Evolutionary conservation across 2,329 filamentous ascomycete genomes (phyloP).

Genomic region (Diplodia mutila): DNA sequence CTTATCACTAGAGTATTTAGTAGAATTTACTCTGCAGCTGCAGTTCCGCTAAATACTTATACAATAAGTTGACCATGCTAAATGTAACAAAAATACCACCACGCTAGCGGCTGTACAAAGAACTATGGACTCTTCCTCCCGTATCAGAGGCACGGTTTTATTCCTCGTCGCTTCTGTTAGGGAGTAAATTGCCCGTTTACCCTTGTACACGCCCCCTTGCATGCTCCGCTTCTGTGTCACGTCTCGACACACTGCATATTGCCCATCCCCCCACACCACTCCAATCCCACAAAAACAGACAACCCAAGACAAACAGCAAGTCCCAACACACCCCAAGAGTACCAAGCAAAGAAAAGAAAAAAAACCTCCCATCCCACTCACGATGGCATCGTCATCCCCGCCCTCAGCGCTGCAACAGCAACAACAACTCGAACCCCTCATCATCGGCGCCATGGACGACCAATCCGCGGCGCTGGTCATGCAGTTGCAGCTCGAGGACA

Average conservation of each 20-base stretch:
- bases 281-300: neutral
- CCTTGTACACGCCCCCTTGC: no score
- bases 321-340: neutral
- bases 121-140: no score
- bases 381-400: neutral
- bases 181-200: no score
- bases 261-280: neutral
- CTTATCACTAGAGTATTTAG: no score
- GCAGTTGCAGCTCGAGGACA: slow-evolving; percentile 22
- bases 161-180: no score
- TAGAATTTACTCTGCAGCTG: no score
- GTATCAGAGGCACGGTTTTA: no score
- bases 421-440: neutral
- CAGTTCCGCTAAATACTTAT: no score
- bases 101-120: no score
- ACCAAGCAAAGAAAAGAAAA: neutral
- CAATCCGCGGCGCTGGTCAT: slow-evolving; percentile 1
- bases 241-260: neutral
- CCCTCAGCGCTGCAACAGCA: neutral
- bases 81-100: no score
- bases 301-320: neutral
- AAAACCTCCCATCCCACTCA: no score
- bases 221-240: neutral
- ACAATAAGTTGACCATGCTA: no score
- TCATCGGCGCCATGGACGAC: slow-evolving; percentile 4